These are phyloP conservation scores for Phaeosphaeria sp. DNA, from an alignment of 2,329 filamentous ascomycete genomes.

Conservation along the genomic window DNA sequence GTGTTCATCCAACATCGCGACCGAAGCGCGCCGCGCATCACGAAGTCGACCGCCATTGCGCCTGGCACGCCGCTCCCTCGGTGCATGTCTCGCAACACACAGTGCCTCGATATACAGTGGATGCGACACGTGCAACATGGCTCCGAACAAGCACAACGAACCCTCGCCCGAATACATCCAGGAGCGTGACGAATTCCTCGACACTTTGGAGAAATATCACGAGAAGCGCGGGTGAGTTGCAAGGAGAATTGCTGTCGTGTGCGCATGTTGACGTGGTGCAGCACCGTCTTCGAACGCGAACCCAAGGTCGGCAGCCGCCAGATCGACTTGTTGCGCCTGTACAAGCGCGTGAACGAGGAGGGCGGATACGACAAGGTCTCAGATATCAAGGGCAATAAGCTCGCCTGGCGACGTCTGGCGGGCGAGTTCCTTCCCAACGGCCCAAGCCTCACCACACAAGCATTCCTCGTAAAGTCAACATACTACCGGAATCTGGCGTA, in stretches of 20 bases:
- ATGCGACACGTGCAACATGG: conserved; percentile 53
- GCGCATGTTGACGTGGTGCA: conserved; percentile 41
- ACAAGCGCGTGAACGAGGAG: conserved; percentile 75
- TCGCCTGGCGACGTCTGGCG: conserved; percentile 83
- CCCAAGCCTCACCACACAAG: conserved; percentile 76
- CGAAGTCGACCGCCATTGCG: conserved; percentile 30
- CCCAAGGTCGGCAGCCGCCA: conserved; percentile 80
- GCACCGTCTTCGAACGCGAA: conserved; percentile 77
- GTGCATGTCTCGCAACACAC: conserved; percentile 29
- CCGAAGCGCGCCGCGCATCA: conserved; percentile 38
- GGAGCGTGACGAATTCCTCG: conserved; percentile 82
- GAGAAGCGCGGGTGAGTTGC: conserved; percentile 70
- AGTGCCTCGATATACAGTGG: conserved; percentile 20
- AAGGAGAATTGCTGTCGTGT: conserved; percentile 18
- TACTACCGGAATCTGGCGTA: conserved; percentile 87
- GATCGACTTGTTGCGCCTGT: conserved; percentile 79
- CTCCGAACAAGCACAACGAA: conserved; percentile 52
- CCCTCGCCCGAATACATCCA: conserved; percentile 56
- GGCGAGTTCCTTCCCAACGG: conserved; percentile 77
- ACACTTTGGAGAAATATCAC: conserved; percentile 75
- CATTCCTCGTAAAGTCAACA: conserved; percentile 83
- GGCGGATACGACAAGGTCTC: conserved; percentile 85
- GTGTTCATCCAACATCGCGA: conserved; percentile 41
- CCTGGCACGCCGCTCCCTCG: conserved; percentile 22
- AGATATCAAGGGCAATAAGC: conserved; percentile 73